phyloP scores from a whole-genome alignment of 2,329 filamentous ascomycete species.

The Epichloe sibirici region DNA sequence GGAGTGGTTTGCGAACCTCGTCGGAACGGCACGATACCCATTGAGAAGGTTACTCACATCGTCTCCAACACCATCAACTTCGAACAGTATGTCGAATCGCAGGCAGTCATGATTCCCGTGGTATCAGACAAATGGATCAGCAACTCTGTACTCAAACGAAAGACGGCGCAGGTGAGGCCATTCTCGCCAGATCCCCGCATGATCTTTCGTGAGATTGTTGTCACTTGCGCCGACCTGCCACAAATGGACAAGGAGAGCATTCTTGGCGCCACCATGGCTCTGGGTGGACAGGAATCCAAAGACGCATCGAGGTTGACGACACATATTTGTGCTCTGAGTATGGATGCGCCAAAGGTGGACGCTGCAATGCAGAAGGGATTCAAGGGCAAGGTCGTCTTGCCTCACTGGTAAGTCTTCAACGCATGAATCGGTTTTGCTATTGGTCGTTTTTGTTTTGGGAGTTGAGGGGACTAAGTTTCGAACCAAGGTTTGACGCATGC shows the following conservation, averaged over 20 bases:
- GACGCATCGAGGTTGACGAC: conserved; percentile 65
- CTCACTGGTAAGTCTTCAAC: conserved; percentile 61
- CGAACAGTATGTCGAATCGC: conserved; percentile 65
- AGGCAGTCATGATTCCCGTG: conserved; percentile 70
- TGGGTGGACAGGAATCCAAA: conserved; percentile 72
- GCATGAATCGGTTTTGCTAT: background rate
- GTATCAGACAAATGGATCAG: conserved; percentile 74
- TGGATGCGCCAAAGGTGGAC: conserved; percentile 61
- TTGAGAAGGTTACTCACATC: conserved; percentile 41
- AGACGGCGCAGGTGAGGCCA: conserved; percentile 64
- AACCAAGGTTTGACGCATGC: conserved; percentile 81
- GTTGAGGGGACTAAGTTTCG: background rate
- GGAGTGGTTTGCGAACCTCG: conserved; percentile 34
- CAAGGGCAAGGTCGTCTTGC: conserved; percentile 72
- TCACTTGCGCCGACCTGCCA: conserved; percentile 77
- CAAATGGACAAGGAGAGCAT: conserved; percentile 84
- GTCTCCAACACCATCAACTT: conserved; percentile 76
- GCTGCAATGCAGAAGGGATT: conserved; percentile 51
- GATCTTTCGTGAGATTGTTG: conserved; percentile 75
- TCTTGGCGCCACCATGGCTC: conserved; percentile 73
- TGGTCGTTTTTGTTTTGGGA: background rate
- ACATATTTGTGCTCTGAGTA: conserved; percentile 73
- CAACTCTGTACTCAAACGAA: conserved; percentile 54
- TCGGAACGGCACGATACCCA: conserved; percentile 34
- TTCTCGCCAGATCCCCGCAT: conserved; percentile 85